Conservation (phyloP, 2,329 filamentous ascomycete genomes). For the Aspergillus sp. region DNA sequence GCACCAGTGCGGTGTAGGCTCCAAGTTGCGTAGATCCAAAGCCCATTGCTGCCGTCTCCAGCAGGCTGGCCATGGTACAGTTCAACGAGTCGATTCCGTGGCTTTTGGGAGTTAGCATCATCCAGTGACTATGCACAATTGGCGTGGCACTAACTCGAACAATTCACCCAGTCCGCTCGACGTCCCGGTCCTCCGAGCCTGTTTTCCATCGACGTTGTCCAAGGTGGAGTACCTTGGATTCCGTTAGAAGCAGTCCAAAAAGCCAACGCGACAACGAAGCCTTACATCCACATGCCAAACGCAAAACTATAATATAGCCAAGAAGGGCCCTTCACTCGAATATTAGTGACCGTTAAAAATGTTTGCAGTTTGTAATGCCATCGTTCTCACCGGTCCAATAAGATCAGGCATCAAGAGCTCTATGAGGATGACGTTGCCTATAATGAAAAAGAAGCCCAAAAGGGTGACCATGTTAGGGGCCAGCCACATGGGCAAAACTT, state of each 20-base stretch:
- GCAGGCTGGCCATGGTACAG: slow-evolving; percentile 86
- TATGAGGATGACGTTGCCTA: slow-evolving; percentile 75
- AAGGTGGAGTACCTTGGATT: slow-evolving; percentile 75
- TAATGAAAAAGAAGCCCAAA: slow-evolving; percentile 89
- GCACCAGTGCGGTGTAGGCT: slow-evolving; percentile 86
- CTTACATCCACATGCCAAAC: slow-evolving; percentile 88
- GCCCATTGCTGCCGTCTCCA: slow-evolving; percentile 91
- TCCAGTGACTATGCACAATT: slow-evolving; percentile 7
- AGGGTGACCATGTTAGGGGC: slow-evolving; percentile 98
- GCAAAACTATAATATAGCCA: slow-evolving; percentile 98
- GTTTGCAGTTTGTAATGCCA: background rate
- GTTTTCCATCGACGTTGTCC: slow-evolving; percentile 98
- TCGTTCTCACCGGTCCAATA: slow-evolving; percentile 73
- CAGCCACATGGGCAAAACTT: slow-evolving; percentile 90
- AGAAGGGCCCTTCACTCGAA: slow-evolving; percentile 63
- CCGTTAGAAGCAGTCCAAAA: slow-evolving; percentile 15
- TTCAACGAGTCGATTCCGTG: slow-evolving; percentile 98
- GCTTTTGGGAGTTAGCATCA: slow-evolving; percentile 39
- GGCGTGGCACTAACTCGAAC: slow-evolving; percentile 66
- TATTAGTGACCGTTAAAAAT: slow-evolving; percentile 12
- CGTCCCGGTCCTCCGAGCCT: slow-evolving; percentile 89
- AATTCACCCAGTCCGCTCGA: slow-evolving; percentile 93
- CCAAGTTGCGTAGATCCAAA: slow-evolving; percentile 80
- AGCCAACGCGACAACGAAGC: background rate
- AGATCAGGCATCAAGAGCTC: slow-evolving; percentile 85